Evolutionary conservation across 305 asterid species (phyloP), one percentile per base, ranked within the genome.

Genomic region (Fraxinus dipetala): DNA sequence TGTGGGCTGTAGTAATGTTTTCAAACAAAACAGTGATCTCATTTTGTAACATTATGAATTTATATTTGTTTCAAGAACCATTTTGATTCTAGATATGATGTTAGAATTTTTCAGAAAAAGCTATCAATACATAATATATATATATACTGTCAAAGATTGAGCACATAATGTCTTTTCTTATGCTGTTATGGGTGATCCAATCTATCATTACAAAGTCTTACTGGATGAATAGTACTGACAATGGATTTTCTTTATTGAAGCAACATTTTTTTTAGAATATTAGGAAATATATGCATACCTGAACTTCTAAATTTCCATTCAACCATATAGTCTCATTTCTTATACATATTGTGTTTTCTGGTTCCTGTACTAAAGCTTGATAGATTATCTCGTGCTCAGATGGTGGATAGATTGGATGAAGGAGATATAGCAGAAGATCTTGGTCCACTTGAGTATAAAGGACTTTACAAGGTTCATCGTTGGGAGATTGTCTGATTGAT

Each of bases 371-470:
- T 59, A 78, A 54, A 78, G 83, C 40, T 45, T 75, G 69, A 79
- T 70, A 43, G 67, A 67, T 78, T 82, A 56, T 76, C 79, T 63
- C 72, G 36, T 75, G 35, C 79, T 84, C 93, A 94, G 98, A 85
- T 94, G 97, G 98, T 94, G 76, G 97, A 94, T 87, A 91, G 97
- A 86, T 88, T 91, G 86, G 97, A 93, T 87, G 95, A 90, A 79
- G 98, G 97, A 79, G 88, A 82, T 76, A 86, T 94, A 78, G 78
- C 91, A 28, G 84, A 93, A 75, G 92, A 90, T 84, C 90, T 90
- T 28, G 91, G 93, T 78, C 91, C 95, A 78, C 94, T 89, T 87
- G 98, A 94, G 85, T 94, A 94, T 86, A 94, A 86, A 83, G 97
- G 97, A 81, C 97, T 93, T 84, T 94, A 93, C 94, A 94, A 94